Conservation (phyloP, 2,329 filamentous ascomycete species). For the Monilinia polystroma region DNA sequence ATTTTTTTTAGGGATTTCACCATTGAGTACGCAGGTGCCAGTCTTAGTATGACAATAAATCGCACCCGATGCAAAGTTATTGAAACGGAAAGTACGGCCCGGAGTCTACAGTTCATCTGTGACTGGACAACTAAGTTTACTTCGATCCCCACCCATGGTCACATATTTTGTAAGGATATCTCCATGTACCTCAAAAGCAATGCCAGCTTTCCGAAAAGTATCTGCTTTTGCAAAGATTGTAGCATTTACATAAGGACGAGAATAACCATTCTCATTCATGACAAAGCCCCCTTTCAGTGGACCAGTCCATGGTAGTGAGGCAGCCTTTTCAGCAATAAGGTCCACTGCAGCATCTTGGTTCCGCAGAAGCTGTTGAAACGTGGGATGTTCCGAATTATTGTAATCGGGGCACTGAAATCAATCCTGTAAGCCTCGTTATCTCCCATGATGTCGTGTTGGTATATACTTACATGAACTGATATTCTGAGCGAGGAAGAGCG, state of each 20-base stretch:
- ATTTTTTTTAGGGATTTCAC: constrained; percentile 10
- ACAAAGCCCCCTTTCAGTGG: constrained; percentile 5
- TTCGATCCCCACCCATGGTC: neutral
- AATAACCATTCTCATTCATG: constrained; percentile 14
- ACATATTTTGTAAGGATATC: constrained; percentile 16
- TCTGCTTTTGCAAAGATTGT: constrained; percentile 19
- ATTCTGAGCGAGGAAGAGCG: neutral
- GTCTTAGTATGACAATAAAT: constrained; percentile 17
- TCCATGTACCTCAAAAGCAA: constrained; percentile 16
- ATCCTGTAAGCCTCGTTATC: neutral
- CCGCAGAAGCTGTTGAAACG: constrained; percentile 7
- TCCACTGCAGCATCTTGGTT: constrained; percentile 17
- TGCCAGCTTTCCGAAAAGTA: constrained; percentile 9
- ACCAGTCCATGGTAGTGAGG: constrained; percentile 15
- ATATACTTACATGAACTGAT: constrained; percentile 14
- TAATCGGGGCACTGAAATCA: neutral
- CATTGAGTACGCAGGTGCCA: neutral
- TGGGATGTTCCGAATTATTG: constrained; percentile 8
- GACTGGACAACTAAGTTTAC: constrained; percentile 12
- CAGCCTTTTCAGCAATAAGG: constrained; percentile 11
- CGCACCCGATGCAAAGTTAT: constrained; percentile 7
- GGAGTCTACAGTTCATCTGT: constrained; percentile 7
- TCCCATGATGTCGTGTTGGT: neutral
- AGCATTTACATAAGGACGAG: constrained; percentile 2
- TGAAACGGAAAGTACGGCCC: constrained; percentile 8